These are phyloP conservation scores for Pseudotulostoma volvatum DNA, from an alignment of 495 filamentous ascomycete genomes.

Conservation along the genomic window DNA sequence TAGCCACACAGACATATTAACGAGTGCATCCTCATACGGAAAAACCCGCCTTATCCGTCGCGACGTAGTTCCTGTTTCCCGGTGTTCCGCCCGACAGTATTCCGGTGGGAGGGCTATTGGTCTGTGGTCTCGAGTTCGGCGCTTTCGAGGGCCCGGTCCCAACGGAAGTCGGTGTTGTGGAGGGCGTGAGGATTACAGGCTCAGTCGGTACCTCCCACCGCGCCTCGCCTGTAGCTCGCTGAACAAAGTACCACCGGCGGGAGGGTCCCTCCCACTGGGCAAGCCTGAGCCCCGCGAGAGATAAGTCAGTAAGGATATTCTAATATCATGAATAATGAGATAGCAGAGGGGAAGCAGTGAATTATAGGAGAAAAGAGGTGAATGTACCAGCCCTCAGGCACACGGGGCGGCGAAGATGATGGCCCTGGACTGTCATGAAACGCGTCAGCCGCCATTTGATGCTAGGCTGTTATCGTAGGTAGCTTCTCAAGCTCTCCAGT, in stretches of 20 bases:
- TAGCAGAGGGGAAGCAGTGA: background rate
- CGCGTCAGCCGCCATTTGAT: slow-evolving; percentile 19
- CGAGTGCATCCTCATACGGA: slow-evolving; percentile 18
- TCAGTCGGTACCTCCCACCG: slow-evolving; percentile 67
- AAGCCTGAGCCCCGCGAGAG: slow-evolving; percentile 28
- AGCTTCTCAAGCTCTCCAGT: too few relatives aligned
- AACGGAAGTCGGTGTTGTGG: slow-evolving; percentile 18
- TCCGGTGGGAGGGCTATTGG: slow-evolving; percentile 7
- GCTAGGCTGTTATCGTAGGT: too few relatives aligned
- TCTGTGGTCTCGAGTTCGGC: slow-evolving; percentile 9
- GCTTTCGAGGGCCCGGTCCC: slow-evolving; percentile 17
- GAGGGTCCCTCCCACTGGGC: slow-evolving; percentile 65
- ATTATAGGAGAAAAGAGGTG: background rate
- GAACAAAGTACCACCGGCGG: slow-evolving; percentile 67
- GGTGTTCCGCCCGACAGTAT: slow-evolving; percentile 5
- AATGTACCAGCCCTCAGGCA: slow-evolving; percentile 51
- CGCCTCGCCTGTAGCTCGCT: slow-evolving; percentile 54
- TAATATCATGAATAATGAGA: background rate
- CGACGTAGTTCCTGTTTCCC: slow-evolving; percentile 7
- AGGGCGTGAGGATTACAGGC: slow-evolving; percentile 30
- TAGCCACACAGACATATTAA: background rate
- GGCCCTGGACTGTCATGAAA: slow-evolving; percentile 52
- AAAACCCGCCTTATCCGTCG: slow-evolving; percentile 10
- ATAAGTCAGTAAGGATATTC: slow-evolving; percentile 2
- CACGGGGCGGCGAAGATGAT: slow-evolving; percentile 48